phyloP scores from a whole-genome alignment of 2,329 filamentous ascomycete genomes.

The Canariomyces notabilis region DNA sequence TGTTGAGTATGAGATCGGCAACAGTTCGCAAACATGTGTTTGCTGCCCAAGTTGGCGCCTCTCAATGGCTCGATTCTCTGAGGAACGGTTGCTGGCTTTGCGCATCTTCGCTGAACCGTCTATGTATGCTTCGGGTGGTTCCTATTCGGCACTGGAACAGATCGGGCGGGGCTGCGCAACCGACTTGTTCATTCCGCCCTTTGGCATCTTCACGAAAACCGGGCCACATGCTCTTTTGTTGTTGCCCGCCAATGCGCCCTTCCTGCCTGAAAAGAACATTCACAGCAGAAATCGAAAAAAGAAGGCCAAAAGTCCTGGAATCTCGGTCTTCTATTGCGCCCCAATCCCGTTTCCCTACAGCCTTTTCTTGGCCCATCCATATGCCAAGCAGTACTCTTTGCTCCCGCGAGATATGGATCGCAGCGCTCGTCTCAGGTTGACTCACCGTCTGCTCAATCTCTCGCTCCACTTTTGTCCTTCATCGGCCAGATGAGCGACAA shows the following conservation, averaged over 20 bases:
- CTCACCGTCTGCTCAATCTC: conserved; percentile 10
- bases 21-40: too few species aligned
- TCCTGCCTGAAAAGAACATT: background rate
- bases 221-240: too few species aligned
- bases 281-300: background rate
- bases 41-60: too few species aligned
- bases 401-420: background rate
- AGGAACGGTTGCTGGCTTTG: too few species aligned
- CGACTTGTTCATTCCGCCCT: background rate
- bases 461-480: conserved; percentile 12
- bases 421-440: conserved; percentile 7
- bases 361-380: background rate
- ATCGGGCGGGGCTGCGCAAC: background rate
- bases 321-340: too few species aligned
- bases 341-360: background rate
- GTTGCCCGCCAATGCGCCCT: background rate
- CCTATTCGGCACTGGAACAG: background rate
- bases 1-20: too few species aligned
- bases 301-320: background rate
- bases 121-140: too few species aligned
- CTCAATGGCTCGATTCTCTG: too few species aligned
- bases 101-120: too few species aligned
- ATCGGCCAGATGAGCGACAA: background rate
- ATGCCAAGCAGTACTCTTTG: background rate
- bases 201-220: too few species aligned